These are phyloP conservation scores for Antitrichia curtipendula DNA, from an alignment of 225 moss, liverwort and hornwort species.

Conservation along the genomic window DNA sequence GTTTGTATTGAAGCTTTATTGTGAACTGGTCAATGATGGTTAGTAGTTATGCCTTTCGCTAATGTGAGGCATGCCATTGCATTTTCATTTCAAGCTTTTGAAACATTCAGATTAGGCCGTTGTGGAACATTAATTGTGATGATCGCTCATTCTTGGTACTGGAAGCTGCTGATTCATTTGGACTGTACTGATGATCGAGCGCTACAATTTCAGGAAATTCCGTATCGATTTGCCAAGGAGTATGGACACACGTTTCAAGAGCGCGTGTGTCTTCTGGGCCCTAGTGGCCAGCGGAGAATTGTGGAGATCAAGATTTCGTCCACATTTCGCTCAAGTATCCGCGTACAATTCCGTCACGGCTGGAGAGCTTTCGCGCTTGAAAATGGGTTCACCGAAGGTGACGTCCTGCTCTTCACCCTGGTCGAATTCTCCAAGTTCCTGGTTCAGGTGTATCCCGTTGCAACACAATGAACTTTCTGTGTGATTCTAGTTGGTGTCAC, in stretches of 20 bases:
- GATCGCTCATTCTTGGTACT: neutral
- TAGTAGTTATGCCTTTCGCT: neutral
- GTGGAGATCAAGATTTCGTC: neutral
- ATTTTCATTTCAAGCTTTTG: neutral
- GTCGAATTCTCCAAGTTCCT: neutral
- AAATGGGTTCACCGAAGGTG: neutral
- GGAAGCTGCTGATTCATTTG: neutral
- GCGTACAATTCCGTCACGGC: neutral
- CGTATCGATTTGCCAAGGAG: neutral
- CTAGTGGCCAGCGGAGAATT: neutral
- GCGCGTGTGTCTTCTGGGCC: neutral
- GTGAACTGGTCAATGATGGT: neutral
- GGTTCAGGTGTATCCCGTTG: neutral
- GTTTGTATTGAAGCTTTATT: neutral
- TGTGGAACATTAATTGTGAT: neutral
- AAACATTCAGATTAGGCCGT: neutral
- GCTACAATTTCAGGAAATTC: constrained; percentile 2
- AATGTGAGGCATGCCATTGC: neutral
- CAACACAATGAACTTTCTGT: neutral
- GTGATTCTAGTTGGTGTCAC: neutral
- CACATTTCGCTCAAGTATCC: neutral
- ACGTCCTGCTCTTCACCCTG: neutral
- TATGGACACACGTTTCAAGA: neutral
- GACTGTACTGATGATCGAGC: too few relatives aligned
- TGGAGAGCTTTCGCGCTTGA: neutral